Conservation (phyloP, 1,139 yeast species). For the Suhomyces bokatorum region DNA sequence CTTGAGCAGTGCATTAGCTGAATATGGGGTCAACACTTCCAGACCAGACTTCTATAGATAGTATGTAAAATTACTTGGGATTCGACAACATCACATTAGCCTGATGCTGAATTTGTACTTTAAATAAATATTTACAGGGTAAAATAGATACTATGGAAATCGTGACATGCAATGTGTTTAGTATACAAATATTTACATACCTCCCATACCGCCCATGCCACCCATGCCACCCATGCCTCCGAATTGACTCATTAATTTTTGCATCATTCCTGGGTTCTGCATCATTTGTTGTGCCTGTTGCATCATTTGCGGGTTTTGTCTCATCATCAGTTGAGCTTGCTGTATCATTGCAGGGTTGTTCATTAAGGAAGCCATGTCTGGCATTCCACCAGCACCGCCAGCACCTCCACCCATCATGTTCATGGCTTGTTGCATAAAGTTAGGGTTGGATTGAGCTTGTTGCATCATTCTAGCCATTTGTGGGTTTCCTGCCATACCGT, state of each 20-base stretch:
- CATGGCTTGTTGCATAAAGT: slow-evolving; percentile 47
- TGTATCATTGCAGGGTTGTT: slow-evolving; percentile 40
- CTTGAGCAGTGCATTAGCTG: slow-evolving; percentile 81
- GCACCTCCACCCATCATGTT: slow-evolving; percentile 42
- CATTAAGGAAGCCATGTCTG: slow-evolving; percentile 36
- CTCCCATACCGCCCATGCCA: slow-evolving; percentile 29
- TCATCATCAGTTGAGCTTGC: slow-evolving; percentile 57
- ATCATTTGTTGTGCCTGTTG: slow-evolving; percentile 55
- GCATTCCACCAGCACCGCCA: slow-evolving; percentile 44
- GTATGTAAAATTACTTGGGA: neutral
- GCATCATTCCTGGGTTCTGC: slow-evolving; percentile 62
- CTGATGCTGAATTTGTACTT: neutral
- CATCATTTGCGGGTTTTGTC: slow-evolving; percentile 75
- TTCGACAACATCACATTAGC: neutral
- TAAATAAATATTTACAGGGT: neutral
- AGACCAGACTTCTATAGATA: slow-evolving; percentile 89
- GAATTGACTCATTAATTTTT: slow-evolving; percentile 77
- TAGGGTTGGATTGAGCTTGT: slow-evolving; percentile 52
- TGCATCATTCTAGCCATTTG: slow-evolving; percentile 30
- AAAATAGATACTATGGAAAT: neutral
- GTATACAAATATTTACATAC: slow-evolving; percentile 14
- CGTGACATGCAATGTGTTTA: neutral
- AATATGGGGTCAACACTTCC: slow-evolving; percentile 87
- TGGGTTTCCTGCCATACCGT: slow-evolving; percentile 19
- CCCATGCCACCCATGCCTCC: slow-evolving; percentile 47